Conservation (phyloP, 257 asterid species). For the Solanum boliviense region DNA sequence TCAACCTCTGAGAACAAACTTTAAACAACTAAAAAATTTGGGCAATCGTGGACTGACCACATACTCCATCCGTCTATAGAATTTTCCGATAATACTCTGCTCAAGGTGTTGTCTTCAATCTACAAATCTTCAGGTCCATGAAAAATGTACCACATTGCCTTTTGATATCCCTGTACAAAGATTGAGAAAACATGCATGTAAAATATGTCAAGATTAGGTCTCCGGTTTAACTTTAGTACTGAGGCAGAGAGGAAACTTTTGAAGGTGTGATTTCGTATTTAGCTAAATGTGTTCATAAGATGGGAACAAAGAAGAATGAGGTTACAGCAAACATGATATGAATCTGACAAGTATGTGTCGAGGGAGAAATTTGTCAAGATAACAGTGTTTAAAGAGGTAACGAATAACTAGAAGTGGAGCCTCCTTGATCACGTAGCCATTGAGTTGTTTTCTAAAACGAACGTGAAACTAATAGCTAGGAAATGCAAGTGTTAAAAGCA, state of each 20-base stretch:
- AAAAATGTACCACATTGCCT: neutral
- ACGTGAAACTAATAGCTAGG: neutral
- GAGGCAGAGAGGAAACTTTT: neutral
- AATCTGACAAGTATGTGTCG: neutral
- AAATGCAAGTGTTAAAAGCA: neutral
- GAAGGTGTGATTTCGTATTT: neutral
- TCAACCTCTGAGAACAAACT: neutral
- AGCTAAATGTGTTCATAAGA: neutral
- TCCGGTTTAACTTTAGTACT: neutral
- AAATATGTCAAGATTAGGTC: neutral
- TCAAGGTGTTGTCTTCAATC: neutral
- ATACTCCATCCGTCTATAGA: neutral
- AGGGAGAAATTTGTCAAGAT: neutral
- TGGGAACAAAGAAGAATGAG: neutral
- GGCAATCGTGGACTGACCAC: neutral
- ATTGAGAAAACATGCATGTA: neutral
- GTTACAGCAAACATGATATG: neutral
- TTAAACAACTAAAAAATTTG: neutral
- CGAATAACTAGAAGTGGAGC: neutral
- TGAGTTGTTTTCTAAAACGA: neutral
- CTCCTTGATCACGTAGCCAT: neutral
- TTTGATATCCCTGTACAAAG: neutral
- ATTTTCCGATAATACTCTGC: neutral
- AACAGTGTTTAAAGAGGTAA: neutral
- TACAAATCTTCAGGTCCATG: neutral